Base-by-base conservation (phyloP, 805 yeast species). In the Gaillardinia entomophila region DNA sequence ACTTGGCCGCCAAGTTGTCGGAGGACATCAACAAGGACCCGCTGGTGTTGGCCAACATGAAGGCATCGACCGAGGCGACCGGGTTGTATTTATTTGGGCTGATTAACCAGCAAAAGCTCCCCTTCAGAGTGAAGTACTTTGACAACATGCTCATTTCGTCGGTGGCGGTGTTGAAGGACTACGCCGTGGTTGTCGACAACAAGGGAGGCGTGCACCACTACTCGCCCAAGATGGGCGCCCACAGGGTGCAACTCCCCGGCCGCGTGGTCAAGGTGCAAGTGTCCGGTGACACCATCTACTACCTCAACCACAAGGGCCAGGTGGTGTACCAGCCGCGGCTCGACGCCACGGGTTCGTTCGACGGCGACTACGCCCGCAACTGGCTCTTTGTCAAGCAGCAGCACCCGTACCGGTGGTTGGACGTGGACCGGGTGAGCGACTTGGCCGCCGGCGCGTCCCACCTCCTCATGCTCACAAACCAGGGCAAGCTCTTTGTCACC, bases 141-240 rank as follows among this genome's bases (percentile, higher is more conserved):
- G 86, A 87, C 48, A 71, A 72, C 25, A 68, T 69, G 58, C 46
- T 63, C 12, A 55, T 86, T 19, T 65, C 70, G 29, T 81, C 77
- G 47, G 75, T 89, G 4, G 61, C 66, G 14, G 49, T 86, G 2
- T 62, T 68, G 16, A 67, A 66, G 4, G 57, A 51, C 33, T 55
- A 57, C 11, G 60, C 75, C 6, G 78, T 73, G 18, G 87, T 87
- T 0, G 73, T 86, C 12, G 74, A 79, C 38, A 66, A 68, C 1
- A 72, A 71, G 12, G 97, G 97, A 13, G 73, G 82, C 46, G 66
- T 87, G 20, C 77, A 76, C 34, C 83, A 82, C 49, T 86, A 89
- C 84, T 77, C 78, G n/a, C 47, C 54, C 18, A 72, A 68, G 1
- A 49, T 48, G 33, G 48, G 55, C 27, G 36, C 43, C 12, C 48